Evolutionary conservation across 768 basidiomycete genomes (phyloP), one percentile per base, ranked within the genome.

Genomic region (Termitomyces sp.): DNA sequence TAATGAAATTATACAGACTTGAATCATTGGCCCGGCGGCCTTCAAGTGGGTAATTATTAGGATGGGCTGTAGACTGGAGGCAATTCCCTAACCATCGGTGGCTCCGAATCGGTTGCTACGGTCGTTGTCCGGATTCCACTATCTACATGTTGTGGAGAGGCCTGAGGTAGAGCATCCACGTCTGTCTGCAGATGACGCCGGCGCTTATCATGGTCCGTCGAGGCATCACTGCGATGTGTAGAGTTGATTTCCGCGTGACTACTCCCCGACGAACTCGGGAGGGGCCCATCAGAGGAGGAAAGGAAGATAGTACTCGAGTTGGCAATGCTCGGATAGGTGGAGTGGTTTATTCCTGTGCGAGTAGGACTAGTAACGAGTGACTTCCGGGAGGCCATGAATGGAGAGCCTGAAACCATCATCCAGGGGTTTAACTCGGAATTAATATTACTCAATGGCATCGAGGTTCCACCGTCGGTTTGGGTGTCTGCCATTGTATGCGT

Each of bases 51-150:
- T n/a, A 9, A 5, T 31, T 11, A 13, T n/a, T 56, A 56, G 27
- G 49, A 35, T n/a, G 36, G 54, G 13, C 54, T 56, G 33, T 56
- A 50, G 5, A 56, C 54, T 22, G 54, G 54, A 45, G 54, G 54
- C 15, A 56, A 39, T 27, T 56, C 54, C 43, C 23, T 36, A 11
- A n/a, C 16, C 6, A 11, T n/a, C 5, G 23, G 23, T 38, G 10
- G 33, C 13, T 48, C n/a, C 35, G 16, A 6, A 9, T 42, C 46
- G 23, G 32, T 5, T n/a, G 3, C n/a, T 20, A 25, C 22, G 16
- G 31, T 31, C 22, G 23, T 3, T 16, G 44, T 42, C 7, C 52
- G 44, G 16, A 53, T 31, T 12, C 45, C 53, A 23, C 53, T 53
- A 20, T 55, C 54, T 10, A 55, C 35, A 32, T 55, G 54, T 44